Conservation (phyloP, 2,329 filamentous ascomycete species). For the Alternaria gansuensis region DNA sequence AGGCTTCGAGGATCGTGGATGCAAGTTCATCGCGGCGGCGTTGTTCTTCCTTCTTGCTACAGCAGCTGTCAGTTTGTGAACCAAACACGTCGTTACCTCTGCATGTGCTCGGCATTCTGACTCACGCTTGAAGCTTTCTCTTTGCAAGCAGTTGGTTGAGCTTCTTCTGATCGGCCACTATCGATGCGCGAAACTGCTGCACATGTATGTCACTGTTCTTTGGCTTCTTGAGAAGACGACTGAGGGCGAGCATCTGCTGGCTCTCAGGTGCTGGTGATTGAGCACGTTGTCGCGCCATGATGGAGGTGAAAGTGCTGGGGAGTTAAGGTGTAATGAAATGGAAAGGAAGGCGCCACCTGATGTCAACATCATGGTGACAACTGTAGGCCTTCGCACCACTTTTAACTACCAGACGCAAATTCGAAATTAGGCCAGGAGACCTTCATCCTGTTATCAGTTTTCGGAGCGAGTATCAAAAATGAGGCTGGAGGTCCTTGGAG, state of each 20-base stretch:
- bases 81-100: background rate
- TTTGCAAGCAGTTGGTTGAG: slow-evolving; percentile 33
- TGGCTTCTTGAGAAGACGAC: slow-evolving; percentile 30
- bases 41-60: slow-evolving; percentile 29
- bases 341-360: slow-evolving; percentile 1
- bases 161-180: slow-evolving; percentile 28
- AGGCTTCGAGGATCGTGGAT: slow-evolving; percentile 28
- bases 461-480: background rate
- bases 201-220: slow-evolving; percentile 36
- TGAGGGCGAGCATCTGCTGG: slow-evolving; percentile 39
- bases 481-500: background rate
- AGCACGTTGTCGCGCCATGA: slow-evolving; percentile 30
- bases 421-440: background rate
- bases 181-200: slow-evolving; percentile 32
- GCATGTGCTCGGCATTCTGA: background rate
- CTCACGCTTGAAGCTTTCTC: slow-evolving; percentile 35
- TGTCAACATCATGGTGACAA: slow-evolving; percentile 3
- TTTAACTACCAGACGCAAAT: background rate
- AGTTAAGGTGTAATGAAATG: background rate
- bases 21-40: slow-evolving; percentile 37
- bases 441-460: too few species aligned
- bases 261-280: slow-evolving; percentile 29
- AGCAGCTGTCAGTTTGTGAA: background rate
- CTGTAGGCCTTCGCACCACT: background rate
- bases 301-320: background rate